Evolutionary conservation across 2,329 filamentous ascomycete species (phyloP).

Genomic region (Ceratocystis destructans): DNA sequence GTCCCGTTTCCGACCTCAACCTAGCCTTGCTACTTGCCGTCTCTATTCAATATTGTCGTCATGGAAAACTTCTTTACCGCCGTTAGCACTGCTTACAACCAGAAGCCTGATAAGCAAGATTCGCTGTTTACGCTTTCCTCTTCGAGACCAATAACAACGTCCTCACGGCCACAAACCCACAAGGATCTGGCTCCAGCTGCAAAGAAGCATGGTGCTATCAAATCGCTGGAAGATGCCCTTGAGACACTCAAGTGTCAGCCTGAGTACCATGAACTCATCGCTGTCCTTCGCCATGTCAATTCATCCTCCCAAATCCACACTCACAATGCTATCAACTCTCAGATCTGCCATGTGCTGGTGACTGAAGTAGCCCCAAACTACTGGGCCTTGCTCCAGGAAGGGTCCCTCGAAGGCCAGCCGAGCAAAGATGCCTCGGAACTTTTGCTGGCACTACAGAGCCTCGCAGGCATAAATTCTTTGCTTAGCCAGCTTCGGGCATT

Average conservation of each 20-base stretch:
- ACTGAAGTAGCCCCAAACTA: conserved; percentile 67
- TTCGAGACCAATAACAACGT: neutral
- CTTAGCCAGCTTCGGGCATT: conserved; percentile 53
- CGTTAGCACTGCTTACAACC: conserved; percentile 39
- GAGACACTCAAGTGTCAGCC: conserved; percentile 49
- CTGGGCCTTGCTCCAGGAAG: conserved; percentile 51
- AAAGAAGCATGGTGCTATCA: neutral
- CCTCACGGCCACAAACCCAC: neutral
- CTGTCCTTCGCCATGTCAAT: conserved; percentile 39
- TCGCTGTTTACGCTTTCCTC: conserved; percentile 26
- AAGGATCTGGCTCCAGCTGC: neutral
- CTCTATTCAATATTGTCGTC: neutral
- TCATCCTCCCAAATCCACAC: neutral
- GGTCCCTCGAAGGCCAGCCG: conserved; percentile 22
- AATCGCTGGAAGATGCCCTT: conserved; percentile 39
- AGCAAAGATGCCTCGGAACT: conserved; percentile 37
- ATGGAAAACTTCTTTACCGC: conserved; percentile 46
- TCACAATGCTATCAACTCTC: conserved; percentile 24
- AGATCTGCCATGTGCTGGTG: conserved; percentile 62
- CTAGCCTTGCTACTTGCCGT: neutral
- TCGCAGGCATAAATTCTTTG: conserved; percentile 66
- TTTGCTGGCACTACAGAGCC: conserved; percentile 52
- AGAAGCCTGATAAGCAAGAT: conserved; percentile 25
- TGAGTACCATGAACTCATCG: conserved; percentile 41
- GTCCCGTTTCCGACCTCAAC: neutral